Base-by-base conservation (phyloP, 164 flowering plant species). In the Pachysandra terminalis region DNA sequence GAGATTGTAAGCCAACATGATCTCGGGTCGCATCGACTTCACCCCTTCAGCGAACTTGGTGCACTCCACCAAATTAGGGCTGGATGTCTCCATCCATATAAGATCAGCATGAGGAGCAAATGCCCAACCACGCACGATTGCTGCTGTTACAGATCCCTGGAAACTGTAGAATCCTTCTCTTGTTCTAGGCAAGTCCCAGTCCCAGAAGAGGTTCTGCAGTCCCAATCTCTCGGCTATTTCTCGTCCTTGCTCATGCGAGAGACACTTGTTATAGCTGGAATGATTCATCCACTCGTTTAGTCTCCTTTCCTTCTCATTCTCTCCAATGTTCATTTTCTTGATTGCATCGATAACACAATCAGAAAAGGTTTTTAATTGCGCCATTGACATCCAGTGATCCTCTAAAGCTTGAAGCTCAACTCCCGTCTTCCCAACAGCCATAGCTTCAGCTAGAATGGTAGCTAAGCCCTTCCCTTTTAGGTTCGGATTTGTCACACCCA, bases 101-200 rank as follows among this genome's bases (percentile, higher is more conserved):
- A 94, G 62, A 58, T 94, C 98, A 1, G 87, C 82, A 62, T 87
- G 87, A 9, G 74, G 77, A 1, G 98, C 90, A 15, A 91, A 94
- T 16, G 98, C 91, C 95, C 93, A 79, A 0, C 95, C 97, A 14
- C 98, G 90, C 0, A 90, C 86, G 21, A 91, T 59, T 0, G 97
- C 97, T 0, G 97, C 97, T 62, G 23, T 60, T 0, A 90, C 98
- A 0, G 94, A 91, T 6, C 98, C 98, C 74, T 85, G 68, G 71
- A 91, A 89, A 78, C 98, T 77, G 65, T 91, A 93, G 74, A 89
- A 91, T 23, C 98, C 98, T 82, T 93, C 98, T 72, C 98, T 82
- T 48, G 98, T 93, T 72, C 97, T 82, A 5, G 96, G 89, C 79
- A 90, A 75, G 54, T 91, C 98, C 96, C 98, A 93, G 75, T 91